Base-by-base conservation (phyloP, 1,284 basidiomycete species). In the Trametes hirsuta region DNA sequence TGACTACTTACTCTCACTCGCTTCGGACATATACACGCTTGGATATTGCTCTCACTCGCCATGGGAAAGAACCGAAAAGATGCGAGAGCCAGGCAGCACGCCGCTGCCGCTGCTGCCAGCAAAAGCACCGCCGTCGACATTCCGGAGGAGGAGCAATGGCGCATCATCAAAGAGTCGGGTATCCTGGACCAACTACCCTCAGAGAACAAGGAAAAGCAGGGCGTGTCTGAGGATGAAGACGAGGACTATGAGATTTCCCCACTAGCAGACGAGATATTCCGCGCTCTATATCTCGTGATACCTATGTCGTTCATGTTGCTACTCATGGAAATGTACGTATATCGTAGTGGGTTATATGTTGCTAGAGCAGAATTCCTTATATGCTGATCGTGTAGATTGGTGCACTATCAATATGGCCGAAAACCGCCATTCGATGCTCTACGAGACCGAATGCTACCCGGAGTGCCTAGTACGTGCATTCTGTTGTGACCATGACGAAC, bases 261-360 rank as follows among this genome's bases (percentile, higher is more conserved):
- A n/a, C 74, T 89, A 2, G 79, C 77, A n/a, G 86, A 90, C 57
- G 90, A 92, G 73, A 78, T 91, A 40, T 85, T 91, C 71, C 81
- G 85, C 63, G 76, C 87, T 9, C 68, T 82, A 24, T 71, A 87
- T 21, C 76, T 88, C 52, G 81, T 89, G 49, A 85, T 90, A 41
- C 90, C 91, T 0, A 84, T 90, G 68, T 84, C 84, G 4, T 91
- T 86, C 69, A 75, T 91, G 47, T 76, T 91, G 40, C 66, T 91
- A 14, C 75, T 90, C 76, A 90, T 93, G 87, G 88, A 91, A 67
- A 86, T 92, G 91, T 93, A 71, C 68, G 88, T 78, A 15, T 36
- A 22, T 18, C 11, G 22, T 34, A 50, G 2, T 47, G 40, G 1
- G 4, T 4, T 21, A 21, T 30, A 11, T 37, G 35, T 35, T 35